Percentiles rank a stretch among this genome's conserved stretches.
phyloP scores from a whole-genome alignment of 2,329 filamentous ascomycete species.

The Colletotrichum sidae region DNA sequence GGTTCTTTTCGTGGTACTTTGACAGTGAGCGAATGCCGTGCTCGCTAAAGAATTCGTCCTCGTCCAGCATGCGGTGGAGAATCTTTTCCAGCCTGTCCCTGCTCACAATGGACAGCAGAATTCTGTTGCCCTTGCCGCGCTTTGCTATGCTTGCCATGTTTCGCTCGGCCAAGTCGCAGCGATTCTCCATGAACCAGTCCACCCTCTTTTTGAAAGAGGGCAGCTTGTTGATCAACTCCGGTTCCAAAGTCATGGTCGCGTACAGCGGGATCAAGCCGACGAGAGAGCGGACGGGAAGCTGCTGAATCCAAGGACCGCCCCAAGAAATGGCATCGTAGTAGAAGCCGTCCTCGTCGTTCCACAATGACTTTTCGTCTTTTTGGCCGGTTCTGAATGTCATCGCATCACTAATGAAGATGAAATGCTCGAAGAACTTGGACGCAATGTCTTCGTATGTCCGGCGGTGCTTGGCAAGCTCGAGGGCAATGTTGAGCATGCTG shows the following conservation, averaged over 20 bases:
- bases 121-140: slow-evolving; percentile 88
- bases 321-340: slow-evolving; percentile 99
- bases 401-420: slow-evolving; percentile 96
- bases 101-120: slow-evolving; percentile 90
- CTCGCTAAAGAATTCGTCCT: slow-evolving; percentile 90
- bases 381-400: slow-evolving; percentile 85
- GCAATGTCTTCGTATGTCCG: slow-evolving; percentile 97
- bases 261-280: slow-evolving; percentile 95
- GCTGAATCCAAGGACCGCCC: slow-evolving; percentile 92
- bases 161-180: slow-evolving; percentile 86
- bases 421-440: slow-evolving; percentile 98
- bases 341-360: slow-evolving; percentile 97
- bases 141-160: slow-evolving; percentile 95
- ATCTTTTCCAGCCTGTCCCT: slow-evolving; percentile 93
- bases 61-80: slow-evolving; percentile 90
- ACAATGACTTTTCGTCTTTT: slow-evolving; percentile 84
- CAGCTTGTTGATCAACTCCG: slow-evolving; percentile 90
- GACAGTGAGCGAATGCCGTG: slow-evolving; percentile 93
- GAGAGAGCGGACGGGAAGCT: slow-evolving; percentile 90
- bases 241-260: slow-evolving; percentile 90
- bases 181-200: slow-evolving; percentile 93
- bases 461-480: slow-evolving; percentile 94
- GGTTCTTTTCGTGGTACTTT: slow-evolving; percentile 89
- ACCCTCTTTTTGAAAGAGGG: slow-evolving; percentile 93
- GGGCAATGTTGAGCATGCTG: slow-evolving; percentile 95